phyloP scores from a whole-genome alignment of 2,329 filamentous ascomycete species.

The Colletotrichum liriopes region DNA sequence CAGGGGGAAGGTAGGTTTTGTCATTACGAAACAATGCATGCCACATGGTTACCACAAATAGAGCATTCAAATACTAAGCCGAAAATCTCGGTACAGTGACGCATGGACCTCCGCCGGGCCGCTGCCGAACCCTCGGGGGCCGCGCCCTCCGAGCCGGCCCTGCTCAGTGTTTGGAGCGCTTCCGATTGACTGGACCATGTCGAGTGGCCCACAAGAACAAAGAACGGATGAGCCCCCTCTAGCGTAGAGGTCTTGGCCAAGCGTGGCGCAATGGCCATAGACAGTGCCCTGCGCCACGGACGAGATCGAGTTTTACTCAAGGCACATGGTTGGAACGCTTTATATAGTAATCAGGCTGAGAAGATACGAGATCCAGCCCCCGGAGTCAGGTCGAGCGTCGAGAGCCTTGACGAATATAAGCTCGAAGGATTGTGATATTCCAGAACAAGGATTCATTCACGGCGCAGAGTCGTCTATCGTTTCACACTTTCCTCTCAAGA shows the following conservation, averaged over 20 bases:
- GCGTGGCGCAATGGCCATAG: constrained; percentile 33
- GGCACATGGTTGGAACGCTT: constrained; percentile 19
- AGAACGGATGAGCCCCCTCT: constrained; percentile 20
- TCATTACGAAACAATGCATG: background rate
- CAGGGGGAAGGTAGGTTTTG: background rate
- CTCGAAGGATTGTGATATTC: background rate
- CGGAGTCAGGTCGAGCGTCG: constrained; percentile 3
- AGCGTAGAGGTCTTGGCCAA: constrained; percentile 21
- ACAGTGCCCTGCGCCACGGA: constrained; percentile 28
- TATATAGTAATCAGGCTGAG: constrained; percentile 18
- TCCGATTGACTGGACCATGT: constrained; percentile 3
- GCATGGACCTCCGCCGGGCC: background rate
- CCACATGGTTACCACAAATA: background rate
- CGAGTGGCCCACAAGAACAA: constrained; percentile 13
- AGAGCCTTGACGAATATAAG: constrained; percentile 17
- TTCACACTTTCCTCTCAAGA: background rate
- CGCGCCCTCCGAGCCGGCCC: constrained; percentile 30
- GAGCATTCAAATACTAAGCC: background rate
- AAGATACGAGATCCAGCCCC: constrained; percentile 26
- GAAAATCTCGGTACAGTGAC: background rate
- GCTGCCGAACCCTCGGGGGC: constrained; percentile 14
- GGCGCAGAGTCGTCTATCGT: background rate
- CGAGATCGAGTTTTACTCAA: constrained; percentile 20
- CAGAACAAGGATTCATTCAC: background rate
- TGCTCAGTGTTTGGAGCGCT: background rate